A percentile compares a stretch with the other conserved stretches of the same genome.
Evolutionary conservation across 2,329 filamentous ascomycete species (phyloP).

Genomic region (Ceratocystiopsis minuta): DNA sequence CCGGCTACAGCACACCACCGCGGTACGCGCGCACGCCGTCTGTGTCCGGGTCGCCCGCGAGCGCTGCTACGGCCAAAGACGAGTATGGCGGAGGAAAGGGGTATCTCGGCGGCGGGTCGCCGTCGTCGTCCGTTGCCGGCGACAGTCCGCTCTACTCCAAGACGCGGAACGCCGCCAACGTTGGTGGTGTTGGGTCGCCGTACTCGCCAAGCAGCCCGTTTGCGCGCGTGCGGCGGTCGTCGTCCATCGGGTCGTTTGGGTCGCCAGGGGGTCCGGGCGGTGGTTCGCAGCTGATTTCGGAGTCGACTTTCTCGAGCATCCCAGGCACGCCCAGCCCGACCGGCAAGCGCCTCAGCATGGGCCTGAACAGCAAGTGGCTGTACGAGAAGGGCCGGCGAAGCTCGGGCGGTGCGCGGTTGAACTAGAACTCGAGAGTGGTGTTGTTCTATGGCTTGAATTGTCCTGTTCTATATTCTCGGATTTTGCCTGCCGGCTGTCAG

Average conservation of each 20-base stretch:
- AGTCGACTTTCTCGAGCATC: slow-evolving; percentile 15
- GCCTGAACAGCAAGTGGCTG: slow-evolving; percentile 83
- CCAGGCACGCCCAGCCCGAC: slow-evolving; percentile 53
- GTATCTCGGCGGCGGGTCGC: slow-evolving; percentile 19
- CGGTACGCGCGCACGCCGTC: slow-evolving; percentile 65
- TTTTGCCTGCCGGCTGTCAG: too few relatives aligned
- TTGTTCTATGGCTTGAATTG: not conserved
- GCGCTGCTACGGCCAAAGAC: slow-evolving; percentile 13
- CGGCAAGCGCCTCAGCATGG: slow-evolving; percentile 53
- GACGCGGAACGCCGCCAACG: slow-evolving; percentile 26
- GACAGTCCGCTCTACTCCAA: slow-evolving; percentile 49
- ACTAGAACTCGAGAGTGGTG: not conserved
- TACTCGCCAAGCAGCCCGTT: slow-evolving; percentile 5
- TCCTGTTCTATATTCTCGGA: too few relatives aligned
- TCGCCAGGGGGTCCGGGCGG: slow-evolving; percentile 31
- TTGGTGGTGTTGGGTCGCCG: slow-evolving; percentile 1
- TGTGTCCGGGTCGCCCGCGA: slow-evolving; percentile 41
- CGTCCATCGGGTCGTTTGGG: slow-evolving; percentile 37
- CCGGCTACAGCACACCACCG: slow-evolving; percentile 69
- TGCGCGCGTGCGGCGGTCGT: slow-evolving; percentile 36
- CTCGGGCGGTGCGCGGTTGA: slow-evolving; percentile 16
- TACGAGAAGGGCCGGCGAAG: slow-evolving; percentile 63
- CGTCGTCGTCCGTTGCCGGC: slow-evolving; percentile 18
- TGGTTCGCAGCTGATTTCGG: slow-evolving; percentile 27
- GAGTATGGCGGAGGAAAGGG: too few relatives aligned